Percentiles rank a stretch among this genome's conserved stretches.
phyloP scores from a whole-genome alignment of 2,329 filamentous ascomycete genomes.

The Cordyceps cateniannulata region DNA sequence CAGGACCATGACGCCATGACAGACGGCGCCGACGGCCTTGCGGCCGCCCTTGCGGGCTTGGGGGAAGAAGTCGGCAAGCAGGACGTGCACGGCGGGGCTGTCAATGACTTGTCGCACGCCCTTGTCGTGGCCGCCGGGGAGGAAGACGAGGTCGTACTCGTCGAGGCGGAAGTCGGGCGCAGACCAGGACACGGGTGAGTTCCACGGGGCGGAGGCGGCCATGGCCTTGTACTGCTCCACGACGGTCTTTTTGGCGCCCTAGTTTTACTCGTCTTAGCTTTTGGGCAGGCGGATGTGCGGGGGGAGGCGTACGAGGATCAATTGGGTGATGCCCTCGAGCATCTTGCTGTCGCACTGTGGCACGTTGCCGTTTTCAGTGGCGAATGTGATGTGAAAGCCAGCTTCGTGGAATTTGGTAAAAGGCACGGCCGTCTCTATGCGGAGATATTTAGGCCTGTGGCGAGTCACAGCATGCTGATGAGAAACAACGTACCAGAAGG shows the following conservation, averaged over 20 bases:
- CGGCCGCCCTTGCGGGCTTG: slow-evolving; percentile 30
- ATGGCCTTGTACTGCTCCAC: slow-evolving; percentile 37
- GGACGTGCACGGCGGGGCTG: slow-evolving; percentile 35
- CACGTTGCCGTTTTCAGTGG: slow-evolving; percentile 40
- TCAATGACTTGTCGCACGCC: slow-evolving; percentile 45
- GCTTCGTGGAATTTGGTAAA: slow-evolving; percentile 41
- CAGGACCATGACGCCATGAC: slow-evolving; percentile 47
- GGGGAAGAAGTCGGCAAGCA: slow-evolving; percentile 41
- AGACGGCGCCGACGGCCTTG: slow-evolving; percentile 42
- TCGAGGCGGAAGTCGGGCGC: slow-evolving; percentile 36
- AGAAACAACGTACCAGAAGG: slow-evolving; percentile 37
- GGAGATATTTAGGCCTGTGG: background rate
- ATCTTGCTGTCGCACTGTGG: slow-evolving; percentile 44
- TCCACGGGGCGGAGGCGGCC: slow-evolving; percentile 34
- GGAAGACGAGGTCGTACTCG: slow-evolving; percentile 40
- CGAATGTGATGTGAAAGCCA: slow-evolving; percentile 41
- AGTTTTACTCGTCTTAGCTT: background rate
- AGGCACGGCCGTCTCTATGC: slow-evolving; percentile 43
- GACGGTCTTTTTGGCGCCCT: slow-evolving; percentile 39
- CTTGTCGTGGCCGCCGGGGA: slow-evolving; percentile 49
- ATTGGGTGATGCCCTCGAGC: slow-evolving; percentile 42
- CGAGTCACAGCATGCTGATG: background rate
- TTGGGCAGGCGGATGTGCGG: background rate
- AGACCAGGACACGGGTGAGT: slow-evolving; percentile 39
- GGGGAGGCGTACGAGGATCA: slow-evolving; percentile 36